Evolutionary conservation across 192 early-diverging fungal species (phyloP), one percentile per base, ranked within the genome.

Genomic region (Coemansia sp.): DNA sequence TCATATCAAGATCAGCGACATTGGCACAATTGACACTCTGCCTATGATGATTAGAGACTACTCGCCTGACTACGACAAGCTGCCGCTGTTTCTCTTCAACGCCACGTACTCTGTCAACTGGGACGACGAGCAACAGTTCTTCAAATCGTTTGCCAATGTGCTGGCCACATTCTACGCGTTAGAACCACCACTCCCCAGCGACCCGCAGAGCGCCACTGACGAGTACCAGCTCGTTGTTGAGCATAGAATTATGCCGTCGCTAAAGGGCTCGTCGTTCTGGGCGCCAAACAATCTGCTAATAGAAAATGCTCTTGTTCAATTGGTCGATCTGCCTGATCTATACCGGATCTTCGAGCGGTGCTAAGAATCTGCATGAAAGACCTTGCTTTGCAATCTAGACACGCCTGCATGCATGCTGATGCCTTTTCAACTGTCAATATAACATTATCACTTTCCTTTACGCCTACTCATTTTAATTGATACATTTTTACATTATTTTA

Each of bases 281-380:
- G 92, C 93, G 3, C 89, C 91, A 13, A 80, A 82, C 39, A 65
- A 67, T 33, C 72, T 95, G 55, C 84, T 87, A 18, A 86, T 88
- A 63, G 79, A 83, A 67, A 78, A 85, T 31, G 86, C 90, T 7
- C 74, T 96, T 16, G 80, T 94, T 4, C 90, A 94, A 70, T 77
- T 99, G 18, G 93, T 92, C 2, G 88, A 93, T 70, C 84, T 96
- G 63, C 89, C 91, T 24, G 95, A 98, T 69, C 83, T 99, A 31
- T 99, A 99, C 80, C 93, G 90, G 31, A 91, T 98, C 41, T 99
- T 99, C 89, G 97, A 99, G 71, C 83, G 97, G n/a, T 99, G 97
- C 78, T 98, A 85, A 81, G 9, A 2, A n/a, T 20, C 7, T 50
- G 36, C n/a, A 50, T 22, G 47, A 18, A 50, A 22, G 10, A 10